Base-by-base conservation (phyloP, 495 filamentous ascomycete genomes). In the Aspergillus biplanus region DNA sequence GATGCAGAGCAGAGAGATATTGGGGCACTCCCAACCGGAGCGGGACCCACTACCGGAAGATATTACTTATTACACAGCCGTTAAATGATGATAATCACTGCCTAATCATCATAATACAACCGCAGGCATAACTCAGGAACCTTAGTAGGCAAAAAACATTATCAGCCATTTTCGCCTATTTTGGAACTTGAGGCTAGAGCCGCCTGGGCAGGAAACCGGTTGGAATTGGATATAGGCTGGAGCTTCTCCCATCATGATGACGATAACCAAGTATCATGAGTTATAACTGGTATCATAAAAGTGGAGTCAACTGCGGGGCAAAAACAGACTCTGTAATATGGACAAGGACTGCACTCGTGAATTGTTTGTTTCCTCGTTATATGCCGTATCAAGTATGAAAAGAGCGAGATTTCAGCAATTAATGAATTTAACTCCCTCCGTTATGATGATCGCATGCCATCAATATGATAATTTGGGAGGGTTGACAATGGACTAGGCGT, bases 381-480 rank as follows among this genome's bases (percentile, higher is more conserved):
- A 44, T 13, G 8, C 39, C 2, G 39, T 44, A 44, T 13, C 37
- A 39, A 44, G 11, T 6, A 44, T 44, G 39, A 15, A 44, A 44
- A 13, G 39, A 44, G n/a, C 39, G n/a, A 44, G 39, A 44, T 44
- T 15, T 44, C n/a, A 44, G n/a, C 39, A 44, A 12, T 13, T 44
- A 4, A 44, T 44, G 39, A 15, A 4, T 12, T 13, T 44, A 11
- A 44, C n/a, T 44, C 5, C 47, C 50, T 39, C 52, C 11, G 32
- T 50, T 16, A 53, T 53, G 34, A 35, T 48, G 56, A 54, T 42
- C 7, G 34, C 48, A 58, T 58, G 42, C 37, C 58, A 56, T 65
- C 60, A 52, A 47, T 46, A 62, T 62, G 56, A 52, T 44, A 18
- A 27, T 27, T 27, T 27, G 21, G 21, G 21, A 27, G 1, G 27